Conservation (phyloP, 192 early-diverging fungal species). For the Coemansia sp. region DNA sequence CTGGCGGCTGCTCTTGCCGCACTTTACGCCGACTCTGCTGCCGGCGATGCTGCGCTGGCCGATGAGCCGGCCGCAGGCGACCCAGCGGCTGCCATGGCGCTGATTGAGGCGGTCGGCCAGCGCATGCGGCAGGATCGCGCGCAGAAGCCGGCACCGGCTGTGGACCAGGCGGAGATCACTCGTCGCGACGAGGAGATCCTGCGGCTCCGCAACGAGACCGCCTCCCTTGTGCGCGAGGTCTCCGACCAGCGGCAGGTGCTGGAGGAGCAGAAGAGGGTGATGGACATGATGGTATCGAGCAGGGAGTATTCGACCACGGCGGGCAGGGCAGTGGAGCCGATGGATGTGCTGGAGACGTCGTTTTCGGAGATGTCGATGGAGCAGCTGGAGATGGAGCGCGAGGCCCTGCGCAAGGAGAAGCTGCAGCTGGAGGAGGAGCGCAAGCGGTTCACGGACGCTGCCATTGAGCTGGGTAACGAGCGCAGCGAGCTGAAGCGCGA, state of each 20-base stretch:
- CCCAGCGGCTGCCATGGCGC: constrained; percentile 35
- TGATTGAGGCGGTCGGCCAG: constrained; percentile 31
- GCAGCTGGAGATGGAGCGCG: constrained; percentile 50
- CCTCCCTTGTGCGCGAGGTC: constrained; percentile 23
- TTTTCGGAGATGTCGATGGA: constrained; percentile 56
- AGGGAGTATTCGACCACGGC: constrained; percentile 3
- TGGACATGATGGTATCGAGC: constrained; percentile 24
- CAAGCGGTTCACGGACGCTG: constrained; percentile 66
- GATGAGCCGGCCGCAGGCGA: constrained; percentile 6
- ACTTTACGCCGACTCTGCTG: constrained; percentile 21
- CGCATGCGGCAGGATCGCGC: constrained; percentile 12
- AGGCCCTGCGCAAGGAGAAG: constrained; percentile 52
- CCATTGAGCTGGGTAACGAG: constrained; percentile 70
- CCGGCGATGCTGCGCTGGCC: not conserved
- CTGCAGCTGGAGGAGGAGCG: constrained; percentile 65
- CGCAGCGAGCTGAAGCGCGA: constrained; percentile 54
- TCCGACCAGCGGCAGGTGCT: constrained; percentile 31
- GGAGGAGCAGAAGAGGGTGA: constrained; percentile 38
- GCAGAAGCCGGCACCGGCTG: constrained; percentile 13
- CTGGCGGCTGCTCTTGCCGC: constrained; percentile 15
- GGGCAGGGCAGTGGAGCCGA: constrained; percentile 11
- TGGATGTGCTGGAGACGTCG: constrained; percentile 30
- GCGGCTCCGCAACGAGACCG: constrained; percentile 39
- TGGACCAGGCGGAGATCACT: constrained; percentile 35
- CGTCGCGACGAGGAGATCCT: constrained; percentile 57